A percentile compares a stretch with the other conserved stretches of the same genome.
phyloP scores from a whole-genome alignment of 1,139 yeast genomes.

The Hyphopichia buzzinii region DNA sequence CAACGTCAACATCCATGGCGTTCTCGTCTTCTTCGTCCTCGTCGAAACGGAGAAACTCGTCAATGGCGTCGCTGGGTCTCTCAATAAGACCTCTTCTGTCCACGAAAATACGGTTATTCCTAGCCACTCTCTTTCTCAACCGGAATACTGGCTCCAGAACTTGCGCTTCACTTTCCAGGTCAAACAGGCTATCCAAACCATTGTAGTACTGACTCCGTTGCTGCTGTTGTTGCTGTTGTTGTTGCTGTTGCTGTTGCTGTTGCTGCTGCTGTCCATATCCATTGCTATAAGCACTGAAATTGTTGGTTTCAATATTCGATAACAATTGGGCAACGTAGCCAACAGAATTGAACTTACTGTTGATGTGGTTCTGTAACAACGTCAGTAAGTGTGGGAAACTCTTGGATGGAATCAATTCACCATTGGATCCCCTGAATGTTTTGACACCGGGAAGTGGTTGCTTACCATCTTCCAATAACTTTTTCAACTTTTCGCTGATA shows the following conservation, averaged over 20 bases:
- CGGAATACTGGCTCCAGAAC: conserved; percentile 60
- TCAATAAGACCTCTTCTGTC: conserved; percentile 59
- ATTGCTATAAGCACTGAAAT: conserved; percentile 45
- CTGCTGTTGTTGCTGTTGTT: conserved; percentile 8
- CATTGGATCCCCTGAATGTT: conserved; percentile 46
- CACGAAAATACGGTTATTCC: conserved; percentile 67
- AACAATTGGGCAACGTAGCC: conserved; percentile 40
- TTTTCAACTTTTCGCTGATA: conserved; percentile 40
- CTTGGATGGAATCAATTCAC: conserved; percentile 43
- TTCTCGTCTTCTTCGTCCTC: conserved; percentile 22
- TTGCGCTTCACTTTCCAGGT: conserved; percentile 20
- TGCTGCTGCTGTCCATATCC: conserved; percentile 35
- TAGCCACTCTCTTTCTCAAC: conserved; percentile 72
- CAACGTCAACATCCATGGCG: conserved; percentile 16
- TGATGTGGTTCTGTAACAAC: conserved; percentile 29
- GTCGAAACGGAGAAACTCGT: conserved; percentile 34
- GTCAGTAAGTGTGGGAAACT: conserved; percentile 44
- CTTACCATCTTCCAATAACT: conserved; percentile 39
- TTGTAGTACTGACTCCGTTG: neutral
- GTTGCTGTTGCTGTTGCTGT: conserved; percentile 9
- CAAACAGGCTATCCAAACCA: conserved; percentile 12
- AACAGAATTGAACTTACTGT: conserved; percentile 22
- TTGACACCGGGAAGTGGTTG: conserved; percentile 43
- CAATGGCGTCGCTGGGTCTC: conserved; percentile 33
- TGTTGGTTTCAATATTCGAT: conserved; percentile 46